Evolutionary conservation across 2,329 filamentous ascomycete species (phyloP).

Genomic region (Colletotrichum truncatum): DNA sequence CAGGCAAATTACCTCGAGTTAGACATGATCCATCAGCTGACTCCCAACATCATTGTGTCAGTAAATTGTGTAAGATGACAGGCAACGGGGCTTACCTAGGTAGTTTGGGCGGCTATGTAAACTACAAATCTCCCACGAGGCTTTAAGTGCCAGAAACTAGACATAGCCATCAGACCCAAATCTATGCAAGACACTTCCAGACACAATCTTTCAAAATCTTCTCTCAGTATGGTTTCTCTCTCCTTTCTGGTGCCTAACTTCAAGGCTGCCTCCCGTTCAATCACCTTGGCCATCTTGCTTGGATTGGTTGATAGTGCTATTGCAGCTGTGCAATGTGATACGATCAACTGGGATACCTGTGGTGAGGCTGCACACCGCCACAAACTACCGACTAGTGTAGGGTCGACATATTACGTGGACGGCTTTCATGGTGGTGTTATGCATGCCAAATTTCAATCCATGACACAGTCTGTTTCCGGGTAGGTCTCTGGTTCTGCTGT

Average conservation of each 20-base stretch:
- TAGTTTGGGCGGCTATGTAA: too few relatives aligned
- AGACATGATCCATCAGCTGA: too few relatives aligned
- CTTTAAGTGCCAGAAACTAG: too few relatives aligned
- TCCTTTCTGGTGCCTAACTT: background rate
- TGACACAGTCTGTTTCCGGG: background rate
- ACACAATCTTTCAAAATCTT: background rate
- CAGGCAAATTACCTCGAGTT: too few relatives aligned
- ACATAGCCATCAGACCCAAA: too few relatives aligned
- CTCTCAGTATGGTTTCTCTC: too few relatives aligned
- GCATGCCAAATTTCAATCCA: constrained; percentile 3
- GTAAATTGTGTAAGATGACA: too few relatives aligned
- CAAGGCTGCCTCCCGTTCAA: too few relatives aligned
- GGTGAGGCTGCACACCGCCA: background rate
- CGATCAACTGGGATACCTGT: background rate
- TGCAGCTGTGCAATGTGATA: background rate
- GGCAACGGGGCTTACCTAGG: too few relatives aligned
- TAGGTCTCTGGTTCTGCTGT: background rate
- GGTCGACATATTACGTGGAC: background rate
- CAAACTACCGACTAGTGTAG: background rate
- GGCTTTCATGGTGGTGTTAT: constrained; percentile 5
- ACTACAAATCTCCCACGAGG: too few relatives aligned
- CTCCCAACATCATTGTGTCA: too few relatives aligned
- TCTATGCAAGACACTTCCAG: background rate
- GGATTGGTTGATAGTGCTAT: background rate
- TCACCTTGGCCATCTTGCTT: too few relatives aligned